Percentiles rank a stretch among this genome's conserved stretches.
These are phyloP conservation scores for Melastoma malabathricum DNA, from an alignment of 345 rosid genomes.

Conservation along the genomic window DNA sequence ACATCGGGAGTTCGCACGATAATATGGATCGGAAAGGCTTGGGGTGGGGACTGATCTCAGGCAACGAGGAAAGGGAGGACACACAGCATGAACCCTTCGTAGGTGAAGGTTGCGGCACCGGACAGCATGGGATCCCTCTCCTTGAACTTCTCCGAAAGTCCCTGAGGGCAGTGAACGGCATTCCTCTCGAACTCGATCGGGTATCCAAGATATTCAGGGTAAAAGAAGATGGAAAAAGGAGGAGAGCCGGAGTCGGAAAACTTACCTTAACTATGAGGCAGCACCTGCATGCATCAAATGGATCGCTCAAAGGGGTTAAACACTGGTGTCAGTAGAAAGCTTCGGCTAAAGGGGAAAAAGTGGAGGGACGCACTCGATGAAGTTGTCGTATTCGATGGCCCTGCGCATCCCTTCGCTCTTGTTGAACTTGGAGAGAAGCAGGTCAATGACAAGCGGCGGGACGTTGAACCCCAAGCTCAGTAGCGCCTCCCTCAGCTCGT, in stretches of 20 bases:
- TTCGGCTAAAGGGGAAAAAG: background rate
- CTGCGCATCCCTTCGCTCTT: conserved; percentile 58
- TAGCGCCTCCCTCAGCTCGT: conserved; percentile 78
- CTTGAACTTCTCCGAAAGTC: conserved; percentile 82
- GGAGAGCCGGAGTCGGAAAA: background rate
- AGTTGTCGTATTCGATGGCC: conserved; percentile 87
- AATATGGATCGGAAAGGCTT: too few species aligned
- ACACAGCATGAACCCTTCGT: conserved; percentile 74
- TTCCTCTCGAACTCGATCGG: background rate
- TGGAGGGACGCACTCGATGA: conserved; percentile 60
- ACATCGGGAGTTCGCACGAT: too few species aligned
- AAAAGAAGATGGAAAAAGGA: background rate
- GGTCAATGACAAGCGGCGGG: conserved; percentile 53
- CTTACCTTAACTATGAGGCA: conserved; percentile 89
- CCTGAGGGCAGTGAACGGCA: conserved; percentile 23
- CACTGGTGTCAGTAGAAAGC: background rate
- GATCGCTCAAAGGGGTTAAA: background rate
- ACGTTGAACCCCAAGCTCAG: conserved; percentile 63
- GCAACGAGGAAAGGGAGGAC: conserved; percentile 86
- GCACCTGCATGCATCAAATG: conserved; percentile 42
- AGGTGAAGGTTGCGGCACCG: conserved; percentile 70
- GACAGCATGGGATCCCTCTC: conserved; percentile 57
- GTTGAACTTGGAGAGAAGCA: conserved; percentile 73
- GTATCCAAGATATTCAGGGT: background rate
- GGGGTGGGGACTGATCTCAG: too few species aligned